Percentiles rank a stretch among this genome's conserved stretches.
Evolutionary conservation across 2,329 filamentous ascomycete genomes (phyloP).

Genomic region (Shiraia sp.): DNA sequence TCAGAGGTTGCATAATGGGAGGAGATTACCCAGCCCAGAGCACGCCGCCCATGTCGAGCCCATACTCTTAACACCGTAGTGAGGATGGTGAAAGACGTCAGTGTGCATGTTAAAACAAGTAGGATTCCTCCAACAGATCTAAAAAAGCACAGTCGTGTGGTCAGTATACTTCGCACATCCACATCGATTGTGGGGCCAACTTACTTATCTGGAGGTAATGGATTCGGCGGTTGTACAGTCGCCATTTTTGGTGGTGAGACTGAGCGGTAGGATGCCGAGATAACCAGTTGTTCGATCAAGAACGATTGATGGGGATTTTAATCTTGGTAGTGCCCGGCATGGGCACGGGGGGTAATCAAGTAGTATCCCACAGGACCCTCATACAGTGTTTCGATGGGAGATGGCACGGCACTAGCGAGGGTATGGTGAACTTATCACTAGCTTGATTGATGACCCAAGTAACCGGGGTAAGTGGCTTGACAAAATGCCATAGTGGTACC

Average conservation of each 20-base stretch:
- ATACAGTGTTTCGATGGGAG: too few species aligned
- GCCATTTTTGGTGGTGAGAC: conserved; percentile 2
- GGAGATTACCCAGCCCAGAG: conserved; percentile 38
- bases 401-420: too few species aligned
- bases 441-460: too few species aligned
- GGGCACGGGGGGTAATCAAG: too few species aligned
- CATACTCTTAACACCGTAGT: conserved; percentile 40
- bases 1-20: neutral
- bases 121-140: conserved; percentile 31
- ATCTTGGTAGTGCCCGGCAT: too few species aligned
- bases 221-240: conserved; percentile 8
- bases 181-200: neutral
- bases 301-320: too few species aligned
- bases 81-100: conserved; percentile 38
- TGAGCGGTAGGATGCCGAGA: neutral
- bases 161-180: neutral
- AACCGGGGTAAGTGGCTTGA: too few species aligned
- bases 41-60: conserved; percentile 33
- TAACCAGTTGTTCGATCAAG: neutral
- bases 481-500: too few species aligned
- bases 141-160: neutral
- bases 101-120: conserved; percentile 37
- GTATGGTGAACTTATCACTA: too few species aligned
- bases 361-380: too few species aligned
- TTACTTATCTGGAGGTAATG: conserved; percentile 15